A percentile compares a stretch with the other conserved stretches of the same genome.
phyloP scores from a whole-genome alignment of 495 filamentous ascomycete species.

The Penicillium atrosanguineum region DNA sequence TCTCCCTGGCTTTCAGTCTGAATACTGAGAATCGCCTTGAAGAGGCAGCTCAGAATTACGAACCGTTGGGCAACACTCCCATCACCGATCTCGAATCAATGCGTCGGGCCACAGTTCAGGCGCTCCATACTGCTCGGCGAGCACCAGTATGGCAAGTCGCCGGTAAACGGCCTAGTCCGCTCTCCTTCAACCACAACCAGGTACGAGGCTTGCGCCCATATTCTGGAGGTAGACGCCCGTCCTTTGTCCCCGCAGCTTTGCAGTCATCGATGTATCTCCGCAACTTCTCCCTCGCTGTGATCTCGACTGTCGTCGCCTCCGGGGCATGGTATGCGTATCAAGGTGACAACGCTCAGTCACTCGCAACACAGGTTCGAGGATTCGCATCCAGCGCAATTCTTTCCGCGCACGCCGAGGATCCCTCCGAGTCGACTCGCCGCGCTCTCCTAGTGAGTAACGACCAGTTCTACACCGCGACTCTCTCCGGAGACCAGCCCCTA shows the following conservation, averaged over 20 bases:
- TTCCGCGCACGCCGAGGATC: constrained; percentile 29
- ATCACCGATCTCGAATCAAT: constrained; percentile 35
- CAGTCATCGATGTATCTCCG: constrained; percentile 64
- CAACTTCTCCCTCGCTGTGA: constrained; percentile 58
- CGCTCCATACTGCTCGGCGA: constrained; percentile 60
- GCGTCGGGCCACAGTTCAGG: constrained; percentile 64
- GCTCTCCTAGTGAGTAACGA: constrained; percentile 76
- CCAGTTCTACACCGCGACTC: constrained; percentile 76
- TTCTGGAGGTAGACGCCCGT: constrained; percentile 38
- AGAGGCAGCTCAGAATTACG: constrained; percentile 2
- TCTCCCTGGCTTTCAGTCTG: not conserved
- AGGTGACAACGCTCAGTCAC: constrained; percentile 29
- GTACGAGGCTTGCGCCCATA: constrained; percentile 44
- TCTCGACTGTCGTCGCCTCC: constrained; percentile 60
- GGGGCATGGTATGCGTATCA: constrained; percentile 66
- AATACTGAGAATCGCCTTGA: constrained; percentile 5
- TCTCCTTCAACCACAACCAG: constrained; percentile 45
- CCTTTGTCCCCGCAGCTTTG: constrained; percentile 31
- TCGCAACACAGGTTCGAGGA: constrained; percentile 25
- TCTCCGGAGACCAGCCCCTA: constrained; percentile 78
- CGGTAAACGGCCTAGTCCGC: constrained; percentile 43
- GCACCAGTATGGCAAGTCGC: constrained; percentile 51
- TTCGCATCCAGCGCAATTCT: constrained; percentile 31
- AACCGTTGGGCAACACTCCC: constrained; percentile 6
- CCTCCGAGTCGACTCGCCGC: constrained; percentile 33